Evolutionary conservation across 768 basidiomycete genomes (phyloP), one percentile per base, ranked within the genome.

Genomic region (Lactarius hatsudake): DNA sequence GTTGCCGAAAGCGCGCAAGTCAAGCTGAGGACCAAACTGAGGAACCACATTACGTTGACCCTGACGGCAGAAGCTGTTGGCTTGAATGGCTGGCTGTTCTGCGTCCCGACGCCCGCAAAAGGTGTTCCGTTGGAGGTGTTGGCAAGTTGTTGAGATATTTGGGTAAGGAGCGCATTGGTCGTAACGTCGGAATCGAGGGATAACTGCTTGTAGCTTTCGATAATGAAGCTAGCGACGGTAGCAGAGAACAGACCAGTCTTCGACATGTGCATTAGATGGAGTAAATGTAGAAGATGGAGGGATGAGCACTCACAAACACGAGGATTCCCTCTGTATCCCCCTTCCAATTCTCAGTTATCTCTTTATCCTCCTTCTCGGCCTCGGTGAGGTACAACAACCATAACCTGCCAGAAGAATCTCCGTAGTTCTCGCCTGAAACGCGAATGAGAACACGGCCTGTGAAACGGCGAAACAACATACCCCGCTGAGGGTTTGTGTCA

Each of bases 181-280:
- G 10, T 63, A 23, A 43, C 59, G 36, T 36, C 42, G 26, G 59
- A 61, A 42, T 69, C 55, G 10, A 26, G 58, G 10, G 58, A 20
- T 42, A 69, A 30, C 10, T 59, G 20, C 5, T 43, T 23, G 56
- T 53, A 54, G 61, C 63, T 58, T 42, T 64, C 63, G 17, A 65
- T 45, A 6, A 65, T 38, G 59, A 69, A 70, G 9, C 34, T 2
- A 1, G 62, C 53, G n/a, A 70, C 43, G 2, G 32, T 59, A 3
- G 34, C 45, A 4, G 69, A 69, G 48, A 70, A 69, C 26, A 70
- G 53, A 55, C 62, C 20, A 20, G 59, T 45, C 69, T 70, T 30
- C 18, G 26, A 13, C 13, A 40, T 12, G 9, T 0, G 3, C 15
- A 36, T 28, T 2, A 57, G 23, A 15, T 5, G 23, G 9, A 15